Base-by-base conservation (phyloP, 345 rosid species). In the Hibiscus trionum region DNA sequence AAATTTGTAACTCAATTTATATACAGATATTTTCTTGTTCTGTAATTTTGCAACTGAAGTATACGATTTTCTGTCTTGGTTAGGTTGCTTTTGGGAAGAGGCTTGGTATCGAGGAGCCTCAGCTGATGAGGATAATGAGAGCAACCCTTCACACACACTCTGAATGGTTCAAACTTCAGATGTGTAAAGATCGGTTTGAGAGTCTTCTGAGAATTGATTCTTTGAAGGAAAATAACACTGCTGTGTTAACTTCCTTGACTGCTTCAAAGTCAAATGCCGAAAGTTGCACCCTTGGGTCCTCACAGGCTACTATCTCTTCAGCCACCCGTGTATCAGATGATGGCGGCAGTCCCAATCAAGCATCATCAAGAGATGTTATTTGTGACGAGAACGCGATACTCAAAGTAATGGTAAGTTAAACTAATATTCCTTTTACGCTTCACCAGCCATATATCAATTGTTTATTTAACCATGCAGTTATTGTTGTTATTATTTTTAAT, bases 91-190 rank as follows among this genome's bases (percentile, higher is more conserved):
- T 91, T n/a, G 87, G 98, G 62, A 81, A 82, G 74, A 88, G 83
- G 75, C 88, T 94, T 29, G 96, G 96, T 64, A 86, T 91, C 49
- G 87, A 94, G 80, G 97, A 94, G 79, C 97, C 98, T 5, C 88
- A 83, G 81, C 88, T 91, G 4, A 90, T 94, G 96, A 91, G 82
- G 79, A 82, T 94, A 78, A 88, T 94, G 78, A 94, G 90, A 81
- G 95, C 93, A 66, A 87, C 90, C 37, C 92, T 94, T 82, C 84
- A 90, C 84, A 82, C 96, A 0, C 97, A 94, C 59, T 82, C 73
- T 0, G 92, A 91, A 78, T 91, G 97, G 97, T 91, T 94, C 80
- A 94, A 91, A 84, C 92, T 91, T 77, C 97, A 94, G 73, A 91
- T 90, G 98, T 94, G 97, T 65, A 86, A 86, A 75, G 96, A 86